Percentiles rank a stretch among this genome's conserved stretches.
phyloP scores from a whole-genome alignment of 2,329 filamentous ascomycete genomes.

The Berkeleyomyces rouxiae region DNA sequence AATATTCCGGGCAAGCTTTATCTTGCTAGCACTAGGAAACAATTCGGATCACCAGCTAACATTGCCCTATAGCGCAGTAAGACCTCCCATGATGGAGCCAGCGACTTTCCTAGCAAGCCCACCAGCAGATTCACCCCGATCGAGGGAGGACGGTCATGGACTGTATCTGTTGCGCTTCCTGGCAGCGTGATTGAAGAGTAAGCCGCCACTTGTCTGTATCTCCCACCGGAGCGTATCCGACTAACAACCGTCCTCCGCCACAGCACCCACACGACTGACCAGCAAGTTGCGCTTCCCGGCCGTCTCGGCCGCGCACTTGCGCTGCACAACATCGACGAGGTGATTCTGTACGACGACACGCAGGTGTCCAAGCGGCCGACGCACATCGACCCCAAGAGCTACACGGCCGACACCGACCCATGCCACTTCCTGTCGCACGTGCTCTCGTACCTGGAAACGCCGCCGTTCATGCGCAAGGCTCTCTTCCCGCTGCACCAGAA shows the following conservation, averaged over 20 bases:
- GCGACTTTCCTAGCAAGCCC: conserved; percentile 35
- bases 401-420: conserved; percentile 58
- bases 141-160: conserved; percentile 48
- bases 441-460: conserved; percentile 67
- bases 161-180: conserved; percentile 60
- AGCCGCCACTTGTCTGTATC: conserved; percentile 15
- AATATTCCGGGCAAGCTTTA: not conserved
- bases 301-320: conserved; percentile 66
- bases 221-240: not conserved
- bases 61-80: conserved; percentile 31
- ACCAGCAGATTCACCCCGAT: conserved; percentile 51
- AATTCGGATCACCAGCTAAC: not conserved
- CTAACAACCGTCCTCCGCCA: conserved; percentile 5
- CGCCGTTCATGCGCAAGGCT: conserved; percentile 59
- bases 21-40: not conserved
- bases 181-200: conserved; percentile 65
- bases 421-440: conserved; percentile 67
- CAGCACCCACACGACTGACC: conserved; percentile 56
- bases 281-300: conserved; percentile 55
- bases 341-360: conserved; percentile 65
- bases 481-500: conserved; percentile 70
- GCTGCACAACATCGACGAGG: conserved; percentile 71
- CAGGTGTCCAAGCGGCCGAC: conserved; percentile 29
- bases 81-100: conserved; percentile 25
- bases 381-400: conserved; percentile 32